These are phyloP conservation scores for Davidsoniella virescens DNA, from an alignment of 2,329 filamentous ascomycete genomes.

Conservation along the genomic window DNA sequence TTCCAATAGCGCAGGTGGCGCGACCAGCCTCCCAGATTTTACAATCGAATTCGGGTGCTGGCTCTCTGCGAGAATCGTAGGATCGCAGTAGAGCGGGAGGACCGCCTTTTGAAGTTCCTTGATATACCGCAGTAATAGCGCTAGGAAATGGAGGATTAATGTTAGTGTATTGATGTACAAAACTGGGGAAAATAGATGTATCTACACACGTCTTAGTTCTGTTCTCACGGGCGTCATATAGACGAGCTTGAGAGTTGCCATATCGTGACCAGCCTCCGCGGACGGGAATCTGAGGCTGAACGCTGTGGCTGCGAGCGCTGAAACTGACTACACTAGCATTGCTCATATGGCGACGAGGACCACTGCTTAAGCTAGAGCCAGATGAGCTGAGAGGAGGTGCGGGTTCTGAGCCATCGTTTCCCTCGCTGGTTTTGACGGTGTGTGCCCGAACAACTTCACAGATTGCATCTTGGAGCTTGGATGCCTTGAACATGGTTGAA, in stretches of 20 bases:
- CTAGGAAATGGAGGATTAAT: slow-evolving; percentile 29
- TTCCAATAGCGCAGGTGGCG: slow-evolving; percentile 77
- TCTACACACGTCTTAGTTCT: slow-evolving; percentile 72
- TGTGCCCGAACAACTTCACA: slow-evolving; percentile 74
- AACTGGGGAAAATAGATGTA: neutral
- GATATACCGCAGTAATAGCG: slow-evolving; percentile 80
- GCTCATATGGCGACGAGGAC: slow-evolving; percentile 49
- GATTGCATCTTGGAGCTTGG: slow-evolving; percentile 86
- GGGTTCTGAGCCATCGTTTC: slow-evolving; percentile 51
- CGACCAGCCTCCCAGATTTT: slow-evolving; percentile 95
- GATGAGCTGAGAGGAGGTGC: slow-evolving; percentile 23
- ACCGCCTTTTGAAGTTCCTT: slow-evolving; percentile 55
- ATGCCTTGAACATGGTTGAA: slow-evolving; percentile 91
- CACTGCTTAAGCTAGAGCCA: slow-evolving; percentile 24
- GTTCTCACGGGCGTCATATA: slow-evolving; percentile 79
- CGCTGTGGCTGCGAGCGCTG: slow-evolving; percentile 47
- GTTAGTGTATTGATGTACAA: neutral
- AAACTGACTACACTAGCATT: slow-evolving; percentile 73
- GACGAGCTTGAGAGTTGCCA: slow-evolving; percentile 67
- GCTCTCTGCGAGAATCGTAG: slow-evolving; percentile 87
- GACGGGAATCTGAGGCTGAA: slow-evolving; percentile 38
- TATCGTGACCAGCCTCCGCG: slow-evolving; percentile 41
- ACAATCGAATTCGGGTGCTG: slow-evolving; percentile 79
- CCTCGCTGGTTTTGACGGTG: slow-evolving; percentile 64
- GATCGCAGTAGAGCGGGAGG: slow-evolving; percentile 66